Conservation (phyloP, 305 asterid species). For the Fraxinus angustifolia region DNA sequence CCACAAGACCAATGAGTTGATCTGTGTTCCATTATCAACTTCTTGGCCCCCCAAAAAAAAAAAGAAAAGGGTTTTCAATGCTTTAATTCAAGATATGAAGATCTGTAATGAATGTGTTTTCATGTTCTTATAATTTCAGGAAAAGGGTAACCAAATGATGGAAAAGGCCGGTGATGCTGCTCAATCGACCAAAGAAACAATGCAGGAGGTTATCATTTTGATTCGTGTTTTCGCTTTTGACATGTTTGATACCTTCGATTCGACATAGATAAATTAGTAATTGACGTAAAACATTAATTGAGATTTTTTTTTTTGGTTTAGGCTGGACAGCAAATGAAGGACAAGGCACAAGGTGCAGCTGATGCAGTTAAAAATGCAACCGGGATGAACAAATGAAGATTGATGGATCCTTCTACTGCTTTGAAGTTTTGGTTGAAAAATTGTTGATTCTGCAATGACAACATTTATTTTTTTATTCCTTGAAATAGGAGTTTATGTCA, state of each 20-base stretch:
- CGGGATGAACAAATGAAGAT: constrained; percentile 53
- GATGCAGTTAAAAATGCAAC: constrained; percentile 71
- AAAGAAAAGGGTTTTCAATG: too few species aligned
- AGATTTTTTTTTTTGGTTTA: constrained; percentile 1
- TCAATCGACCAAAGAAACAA: constrained; percentile 42
- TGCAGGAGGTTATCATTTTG: constrained; percentile 29
- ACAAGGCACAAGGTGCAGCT: constrained; percentile 58
- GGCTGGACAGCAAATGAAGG: constrained; percentile 54
- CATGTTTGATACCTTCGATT: neutral
- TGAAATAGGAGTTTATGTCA: neutral
- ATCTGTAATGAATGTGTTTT: neutral
- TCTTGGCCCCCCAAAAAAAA: neutral
- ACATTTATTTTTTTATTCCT: neutral
- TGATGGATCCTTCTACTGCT: neutral
- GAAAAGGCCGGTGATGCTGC: constrained; percentile 42
- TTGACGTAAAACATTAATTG: neutral
- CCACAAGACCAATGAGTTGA: neutral
- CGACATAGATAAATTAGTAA: neutral
- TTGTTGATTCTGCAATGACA: neutral
- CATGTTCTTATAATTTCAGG: constrained; percentile 25
- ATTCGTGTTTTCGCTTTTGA: neutral
- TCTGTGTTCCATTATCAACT: neutral
- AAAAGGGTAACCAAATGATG: constrained; percentile 50
- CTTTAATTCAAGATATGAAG: neutral
- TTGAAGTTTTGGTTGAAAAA: neutral